These are phyloP conservation scores for Hypsizygus marmoreus DNA, from an alignment of 768 basidiomycete species.

Conservation along the genomic window DNA sequence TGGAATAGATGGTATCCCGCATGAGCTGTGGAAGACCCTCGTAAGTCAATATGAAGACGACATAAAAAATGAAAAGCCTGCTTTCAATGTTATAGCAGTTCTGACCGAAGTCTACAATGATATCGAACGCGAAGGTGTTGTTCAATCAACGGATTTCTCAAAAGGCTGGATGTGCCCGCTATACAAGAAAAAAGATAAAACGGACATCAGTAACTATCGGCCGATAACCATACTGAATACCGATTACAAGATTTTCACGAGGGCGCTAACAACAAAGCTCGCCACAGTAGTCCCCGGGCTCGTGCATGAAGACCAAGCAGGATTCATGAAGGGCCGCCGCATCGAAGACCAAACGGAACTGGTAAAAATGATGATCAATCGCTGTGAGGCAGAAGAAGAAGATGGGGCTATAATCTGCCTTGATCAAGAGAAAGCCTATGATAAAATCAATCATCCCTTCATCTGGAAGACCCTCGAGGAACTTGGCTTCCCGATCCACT, in stretches of 20 bases:
- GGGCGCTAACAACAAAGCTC: constrained; percentile 22
- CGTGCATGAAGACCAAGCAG: constrained; percentile 38
- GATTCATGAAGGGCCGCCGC: constrained; percentile 32
- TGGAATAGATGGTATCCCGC: constrained; percentile 16
- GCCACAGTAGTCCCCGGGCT: constrained; percentile 13
- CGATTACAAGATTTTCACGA: constrained; percentile 38
- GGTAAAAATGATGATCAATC: constrained; percentile 22
- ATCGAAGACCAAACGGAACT: constrained; percentile 36
- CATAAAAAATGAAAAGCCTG: neutral
- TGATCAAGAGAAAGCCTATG: constrained; percentile 42
- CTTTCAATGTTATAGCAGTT: constrained; percentile 13
- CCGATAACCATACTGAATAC: constrained; percentile 39
- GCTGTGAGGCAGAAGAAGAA: constrained; percentile 20
- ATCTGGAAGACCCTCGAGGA: constrained; percentile 29
- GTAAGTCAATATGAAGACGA: neutral
- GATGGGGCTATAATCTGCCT: constrained; percentile 30
- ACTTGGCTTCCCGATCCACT: no score
- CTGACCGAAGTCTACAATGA: constrained; percentile 24
- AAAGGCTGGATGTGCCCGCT: constrained; percentile 41
- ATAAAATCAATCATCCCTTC: constrained; percentile 35
- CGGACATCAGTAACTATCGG: constrained; percentile 33
- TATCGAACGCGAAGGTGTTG: constrained; percentile 26
- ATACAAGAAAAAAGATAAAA: constrained; percentile 40
- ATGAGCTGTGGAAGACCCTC: constrained; percentile 28
- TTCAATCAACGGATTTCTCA: constrained; percentile 14